Evolutionary conservation across 2,329 filamentous ascomycete genomes (phyloP).

Genomic region (Bertia moriformis): DNA sequence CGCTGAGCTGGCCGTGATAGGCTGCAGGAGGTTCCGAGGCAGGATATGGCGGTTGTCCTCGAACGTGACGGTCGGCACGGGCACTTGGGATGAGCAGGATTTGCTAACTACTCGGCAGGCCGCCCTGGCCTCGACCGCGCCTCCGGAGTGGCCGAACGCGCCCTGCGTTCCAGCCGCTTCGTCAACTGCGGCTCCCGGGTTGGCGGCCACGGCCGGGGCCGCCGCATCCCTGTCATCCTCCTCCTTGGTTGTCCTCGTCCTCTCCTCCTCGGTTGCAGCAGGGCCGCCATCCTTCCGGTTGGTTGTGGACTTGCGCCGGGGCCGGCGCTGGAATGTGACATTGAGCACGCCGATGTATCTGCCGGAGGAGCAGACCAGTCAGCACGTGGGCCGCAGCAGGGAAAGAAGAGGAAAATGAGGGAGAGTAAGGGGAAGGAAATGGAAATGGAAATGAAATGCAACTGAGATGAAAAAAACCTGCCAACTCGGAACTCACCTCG

Average conservation of each 20-base stretch:
- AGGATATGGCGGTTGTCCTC: slow-evolving; percentile 60
- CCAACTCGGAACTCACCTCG: slow-evolving; percentile 51
- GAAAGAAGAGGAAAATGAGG: too few relatives aligned
- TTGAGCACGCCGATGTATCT: slow-evolving; percentile 55
- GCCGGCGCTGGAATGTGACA: slow-evolving; percentile 41
- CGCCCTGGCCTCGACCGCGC: too few relatives aligned
- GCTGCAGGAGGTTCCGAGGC: slow-evolving; percentile 22
- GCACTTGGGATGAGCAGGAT: slow-evolving; percentile 5
- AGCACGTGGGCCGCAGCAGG: too few relatives aligned
- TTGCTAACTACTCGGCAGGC: too few relatives aligned
- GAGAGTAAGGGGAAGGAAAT: slow-evolving; percentile 8
- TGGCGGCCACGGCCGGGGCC: too few relatives aligned
- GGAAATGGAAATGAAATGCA: too few relatives aligned
- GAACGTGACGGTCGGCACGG: slow-evolving; percentile 46
- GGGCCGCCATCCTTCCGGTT: not conserved
- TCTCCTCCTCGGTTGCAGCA: too few relatives aligned
- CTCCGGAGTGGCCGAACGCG: too few relatives aligned
- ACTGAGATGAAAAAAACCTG: too few relatives aligned
- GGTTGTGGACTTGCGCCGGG: slow-evolving; percentile 16
- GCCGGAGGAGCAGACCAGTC: too few relatives aligned
- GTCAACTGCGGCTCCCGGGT: slow-evolving; percentile 5
- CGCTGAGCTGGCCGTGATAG: not conserved
- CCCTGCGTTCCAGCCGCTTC: too few relatives aligned
- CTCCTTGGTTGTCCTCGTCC: not conserved
- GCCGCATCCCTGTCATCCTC: slow-evolving; percentile 1